Percentiles rank a stretch among this genome's conserved stretches.
Conservation (phyloP, 345 rosid species). For the Sonneratia caseolaris region DNA sequence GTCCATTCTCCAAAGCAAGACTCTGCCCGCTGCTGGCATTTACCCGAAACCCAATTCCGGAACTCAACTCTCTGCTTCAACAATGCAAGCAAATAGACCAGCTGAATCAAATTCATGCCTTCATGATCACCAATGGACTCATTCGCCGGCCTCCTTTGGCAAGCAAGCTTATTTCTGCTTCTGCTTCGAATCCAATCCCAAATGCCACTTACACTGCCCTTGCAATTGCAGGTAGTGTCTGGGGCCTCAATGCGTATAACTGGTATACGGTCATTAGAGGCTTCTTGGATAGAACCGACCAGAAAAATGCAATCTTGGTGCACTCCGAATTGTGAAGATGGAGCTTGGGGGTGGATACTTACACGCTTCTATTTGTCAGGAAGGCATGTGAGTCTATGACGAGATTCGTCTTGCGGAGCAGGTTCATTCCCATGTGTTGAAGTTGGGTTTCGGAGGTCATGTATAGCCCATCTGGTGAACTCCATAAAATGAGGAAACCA, state of each 20-base stretch:
- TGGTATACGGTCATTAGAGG: conserved; percentile 23
- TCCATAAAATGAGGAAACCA: conserved; percentile 8
- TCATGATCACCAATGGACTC: conserved; percentile 14
- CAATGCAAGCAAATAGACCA: conserved; percentile 9
- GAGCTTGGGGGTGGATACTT: conserved; percentile 19
- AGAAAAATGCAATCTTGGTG: conserved; percentile 12
- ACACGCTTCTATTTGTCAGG: conserved; percentile 22
- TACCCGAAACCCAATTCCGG: conserved; percentile 7
- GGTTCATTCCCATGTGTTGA: conserved; percentile 27
- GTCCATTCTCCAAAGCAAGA: background rate
- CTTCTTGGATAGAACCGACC: conserved; percentile 13
- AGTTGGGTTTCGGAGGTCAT: conserved; percentile 22
- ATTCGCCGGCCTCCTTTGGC: conserved; percentile 10
- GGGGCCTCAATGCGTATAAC: conserved; percentile 17
- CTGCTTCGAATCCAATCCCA: background rate
- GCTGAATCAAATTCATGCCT: conserved; percentile 16
- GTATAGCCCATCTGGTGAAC: conserved; percentile 7
- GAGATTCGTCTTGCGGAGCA: conserved; percentile 15
- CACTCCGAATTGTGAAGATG: conserved; percentile 23
- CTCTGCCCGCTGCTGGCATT: background rate
- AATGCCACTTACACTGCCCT: conserved; percentile 11
- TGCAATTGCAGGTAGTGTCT: conserved; percentile 11
- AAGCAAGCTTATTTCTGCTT: conserved; percentile 20
- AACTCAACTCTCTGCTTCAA: conserved; percentile 7
- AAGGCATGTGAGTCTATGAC: conserved; percentile 27